phyloP scores from a whole-genome alignment of 129 eudicot genomes.

The Ambrosia trifida region DNA sequence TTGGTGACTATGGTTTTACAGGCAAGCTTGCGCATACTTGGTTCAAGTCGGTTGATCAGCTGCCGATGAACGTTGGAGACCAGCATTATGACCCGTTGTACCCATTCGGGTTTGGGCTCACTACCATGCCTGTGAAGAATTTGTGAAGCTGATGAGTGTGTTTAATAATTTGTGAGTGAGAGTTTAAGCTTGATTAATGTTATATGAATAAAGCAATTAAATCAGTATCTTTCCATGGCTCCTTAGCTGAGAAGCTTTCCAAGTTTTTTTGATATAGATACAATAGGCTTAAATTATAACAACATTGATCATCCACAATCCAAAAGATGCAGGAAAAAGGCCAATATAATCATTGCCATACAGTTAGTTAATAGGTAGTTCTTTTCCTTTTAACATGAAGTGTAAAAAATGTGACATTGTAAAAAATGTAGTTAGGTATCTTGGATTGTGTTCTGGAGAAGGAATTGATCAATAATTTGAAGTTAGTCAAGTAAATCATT shows the following conservation, averaged over 20 bases:
- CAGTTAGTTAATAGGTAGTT: no score
- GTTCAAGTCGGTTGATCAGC: slow-evolving; percentile 79
- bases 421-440: no score
- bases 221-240: slow-evolving; percentile 10
- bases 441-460: no score
- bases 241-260: background rate
- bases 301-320: no score
- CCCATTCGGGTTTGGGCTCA: slow-evolving; percentile 72
- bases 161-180: slow-evolving; percentile 6
- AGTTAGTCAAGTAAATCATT: no score
- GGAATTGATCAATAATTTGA: no score
- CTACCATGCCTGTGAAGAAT: slow-evolving; percentile 43
- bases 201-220: slow-evolving; percentile 28
- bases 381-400: no score
- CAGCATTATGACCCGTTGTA: slow-evolving; percentile 72
- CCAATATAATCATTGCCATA: no score
- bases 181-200: slow-evolving; percentile 20
- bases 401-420: no score
- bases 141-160: slow-evolving; percentile 26
- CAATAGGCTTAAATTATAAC: no score
- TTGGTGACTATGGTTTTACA: slow-evolving; percentile 74
- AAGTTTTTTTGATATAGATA: no score
- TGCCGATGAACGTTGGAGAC: slow-evolving; percentile 83
- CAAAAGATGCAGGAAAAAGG: no score
- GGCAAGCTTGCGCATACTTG: slow-evolving; percentile 74